These are phyloP conservation scores for Schoenoplectus triqueter DNA, from an alignment of 202 grass and related monocot genomes.

Conservation along the genomic window DNA sequence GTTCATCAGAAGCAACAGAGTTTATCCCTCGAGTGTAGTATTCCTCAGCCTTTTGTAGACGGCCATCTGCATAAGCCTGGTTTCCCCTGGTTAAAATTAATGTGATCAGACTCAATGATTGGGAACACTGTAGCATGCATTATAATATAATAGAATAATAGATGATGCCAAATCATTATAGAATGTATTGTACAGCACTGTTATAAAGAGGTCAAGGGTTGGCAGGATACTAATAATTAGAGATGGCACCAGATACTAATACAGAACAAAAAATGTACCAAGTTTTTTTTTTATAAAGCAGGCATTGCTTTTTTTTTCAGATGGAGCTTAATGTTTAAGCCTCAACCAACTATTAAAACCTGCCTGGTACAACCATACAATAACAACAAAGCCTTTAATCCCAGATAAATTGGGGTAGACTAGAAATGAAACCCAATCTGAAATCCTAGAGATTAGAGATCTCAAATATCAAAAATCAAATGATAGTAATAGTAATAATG, in stretches of 20 bases:
- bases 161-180: background rate
- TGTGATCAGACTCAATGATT: slow-evolving; percentile 28
- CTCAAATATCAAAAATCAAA: too few relatives aligned
- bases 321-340: background rate
- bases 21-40: slow-evolving; percentile 87
- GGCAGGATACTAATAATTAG: background rate
- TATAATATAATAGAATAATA: background rate
- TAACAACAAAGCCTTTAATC: too few relatives aligned
- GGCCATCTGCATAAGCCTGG: slow-evolving; percentile 85
- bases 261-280: background rate
- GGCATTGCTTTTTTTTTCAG: background rate
- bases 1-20: slow-evolving; percentile 52
- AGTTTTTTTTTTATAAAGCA: slow-evolving; percentile 3
- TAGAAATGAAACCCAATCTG: too few relatives aligned
- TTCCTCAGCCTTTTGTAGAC: slow-evolving; percentile 79
- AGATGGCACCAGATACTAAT: background rate
- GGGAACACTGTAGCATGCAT: background rate
- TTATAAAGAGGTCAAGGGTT: background rate
- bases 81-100: slow-evolving; percentile 80
- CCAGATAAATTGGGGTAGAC: too few relatives aligned
- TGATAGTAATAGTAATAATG: too few relatives aligned
- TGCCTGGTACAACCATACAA: background rate
- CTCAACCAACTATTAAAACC: slow-evolving; percentile 21
- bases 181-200: background rate
- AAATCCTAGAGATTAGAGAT: too few relatives aligned